A percentile compares a stretch with the other conserved stretches of the same genome.
Evolutionary conservation across 169 alveolate species (phyloP).

Genomic region (Babesia ovis): DNA sequence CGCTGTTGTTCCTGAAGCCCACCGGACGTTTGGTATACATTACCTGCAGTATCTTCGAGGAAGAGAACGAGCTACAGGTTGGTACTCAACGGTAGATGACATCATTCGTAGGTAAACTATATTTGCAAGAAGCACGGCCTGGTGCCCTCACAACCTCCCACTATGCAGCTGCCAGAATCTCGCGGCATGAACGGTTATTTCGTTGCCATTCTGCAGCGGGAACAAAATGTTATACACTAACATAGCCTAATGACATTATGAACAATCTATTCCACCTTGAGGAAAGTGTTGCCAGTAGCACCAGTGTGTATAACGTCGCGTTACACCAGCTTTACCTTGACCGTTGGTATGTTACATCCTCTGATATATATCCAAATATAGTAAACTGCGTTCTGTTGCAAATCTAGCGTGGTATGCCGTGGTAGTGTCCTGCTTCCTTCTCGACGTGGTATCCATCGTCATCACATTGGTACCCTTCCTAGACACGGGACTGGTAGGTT

Average conservation of each 20-base stretch:
- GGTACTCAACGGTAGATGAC: not conserved
- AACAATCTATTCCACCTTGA: slow-evolving; percentile 9
- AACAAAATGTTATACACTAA: not conserved
- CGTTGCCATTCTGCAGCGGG: slow-evolving; percentile 81
- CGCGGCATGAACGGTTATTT: slow-evolving; percentile 94
- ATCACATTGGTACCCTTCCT: slow-evolving; percentile 37
- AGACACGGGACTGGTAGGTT: slow-evolving; percentile 44
- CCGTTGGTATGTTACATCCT: slow-evolving; percentile 9
- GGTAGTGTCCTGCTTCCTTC: slow-evolving; percentile 27
- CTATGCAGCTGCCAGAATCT: slow-evolving; percentile 85
- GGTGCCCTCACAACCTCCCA: slow-evolving; percentile 79
- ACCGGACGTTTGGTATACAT: slow-evolving; percentile 89
- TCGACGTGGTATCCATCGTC: slow-evolving; percentile 24
- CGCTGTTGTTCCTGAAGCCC: slow-evolving; percentile 76
- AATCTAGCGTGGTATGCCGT: slow-evolving; percentile 28
- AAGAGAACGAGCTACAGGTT: slow-evolving; percentile 82
- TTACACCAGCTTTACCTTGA: slow-evolving; percentile 6
- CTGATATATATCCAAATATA: not conserved
- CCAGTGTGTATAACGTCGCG: slow-evolving; percentile 10
- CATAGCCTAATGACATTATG: not conserved
- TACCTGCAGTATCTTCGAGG: slow-evolving; percentile 88
- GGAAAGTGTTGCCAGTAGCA: not conserved
- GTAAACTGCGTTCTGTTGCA: slow-evolving; percentile 7
- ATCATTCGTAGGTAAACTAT: slow-evolving; percentile 13
- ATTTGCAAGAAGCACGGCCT: slow-evolving; percentile 79